Conservation (phyloP, 2,329 filamentous ascomycete genomes). For the Pyrenochaeta sp. region DNA sequence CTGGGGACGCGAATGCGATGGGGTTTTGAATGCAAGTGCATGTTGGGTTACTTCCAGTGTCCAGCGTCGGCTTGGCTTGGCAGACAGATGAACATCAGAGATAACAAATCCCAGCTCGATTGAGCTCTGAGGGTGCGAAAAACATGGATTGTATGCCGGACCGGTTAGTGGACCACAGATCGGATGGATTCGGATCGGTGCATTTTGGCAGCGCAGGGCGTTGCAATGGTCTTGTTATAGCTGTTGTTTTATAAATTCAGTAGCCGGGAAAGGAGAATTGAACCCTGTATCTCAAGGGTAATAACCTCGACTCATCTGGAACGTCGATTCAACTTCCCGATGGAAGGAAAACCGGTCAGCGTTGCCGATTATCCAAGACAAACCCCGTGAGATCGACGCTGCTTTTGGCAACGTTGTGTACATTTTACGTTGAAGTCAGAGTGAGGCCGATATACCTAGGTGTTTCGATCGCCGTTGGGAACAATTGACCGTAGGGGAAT, state of each 20-base stretch:
- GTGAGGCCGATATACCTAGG: too few species aligned
- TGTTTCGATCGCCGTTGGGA: conserved; percentile 2
- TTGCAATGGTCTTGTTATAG: not conserved
- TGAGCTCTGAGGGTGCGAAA: conserved; percentile 10
- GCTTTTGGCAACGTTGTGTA: too few species aligned
- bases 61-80: not conserved
- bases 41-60: not conserved
- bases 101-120: not conserved
- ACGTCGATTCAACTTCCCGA: not conserved
- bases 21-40: too few species aligned
- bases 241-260: not conserved
- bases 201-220: not conserved
- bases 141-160: conserved; percentile 8
- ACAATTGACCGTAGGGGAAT: conserved; percentile 7
- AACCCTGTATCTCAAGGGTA: not conserved
- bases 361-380: not conserved
- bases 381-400: not conserved
- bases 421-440: too few species aligned
- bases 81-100: not conserved
- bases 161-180: conserved; percentile 6
- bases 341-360: not conserved
- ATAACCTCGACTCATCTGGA: not conserved
- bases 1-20: conserved; percentile 1
- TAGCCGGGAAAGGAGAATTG: not conserved
- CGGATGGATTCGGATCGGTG: conserved; percentile 7